These are phyloP conservation scores for Arthromyces matolae DNA, from an alignment of 768 basidiomycete genomes.

Conservation along the genomic window DNA sequence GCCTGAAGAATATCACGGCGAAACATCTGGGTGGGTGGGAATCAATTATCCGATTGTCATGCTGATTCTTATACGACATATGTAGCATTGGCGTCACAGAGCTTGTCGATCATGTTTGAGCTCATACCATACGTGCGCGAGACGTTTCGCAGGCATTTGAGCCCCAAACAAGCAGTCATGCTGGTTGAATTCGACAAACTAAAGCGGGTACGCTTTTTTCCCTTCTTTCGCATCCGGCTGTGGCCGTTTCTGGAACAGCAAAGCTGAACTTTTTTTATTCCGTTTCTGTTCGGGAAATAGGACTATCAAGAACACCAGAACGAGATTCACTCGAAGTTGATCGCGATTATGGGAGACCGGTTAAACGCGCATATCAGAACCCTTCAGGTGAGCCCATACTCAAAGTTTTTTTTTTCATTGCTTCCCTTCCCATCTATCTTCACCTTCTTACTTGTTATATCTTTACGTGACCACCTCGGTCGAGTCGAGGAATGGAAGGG, in stretches of 20 bases:
- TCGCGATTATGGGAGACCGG: slow-evolving; percentile 97
- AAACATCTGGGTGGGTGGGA: slow-evolving; percentile 79
- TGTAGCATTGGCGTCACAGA: slow-evolving; percentile 91
- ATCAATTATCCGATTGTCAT: not conserved
- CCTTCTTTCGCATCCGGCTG: not conserved
- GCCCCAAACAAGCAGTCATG: slow-evolving; percentile 93
- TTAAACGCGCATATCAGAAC: slow-evolving; percentile 80
- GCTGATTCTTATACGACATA: not conserved
- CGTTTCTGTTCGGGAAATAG: no score
- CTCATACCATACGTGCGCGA: slow-evolving; percentile 96
- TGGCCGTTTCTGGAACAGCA: not conserved
- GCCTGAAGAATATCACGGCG: slow-evolving; percentile 96
- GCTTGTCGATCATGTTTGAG: slow-evolving; percentile 88
- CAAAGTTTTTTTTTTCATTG: not conserved
- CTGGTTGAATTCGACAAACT: slow-evolving; percentile 97
- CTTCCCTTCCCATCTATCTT: not conserved
- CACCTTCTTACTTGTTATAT: not conserved
- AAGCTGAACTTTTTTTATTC: no score
- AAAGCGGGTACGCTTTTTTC: slow-evolving; percentile 64
- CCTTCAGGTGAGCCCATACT: slow-evolving; percentile 54
- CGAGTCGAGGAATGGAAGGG: slow-evolving; percentile 4
- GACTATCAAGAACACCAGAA: slow-evolving; percentile 99
- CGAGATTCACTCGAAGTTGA: slow-evolving; percentile 95
- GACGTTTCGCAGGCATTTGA: slow-evolving; percentile 89
- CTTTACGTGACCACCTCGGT: not conserved